Conservation (phyloP, 441 rosid species). For the Corymbia citriodora region DNA sequence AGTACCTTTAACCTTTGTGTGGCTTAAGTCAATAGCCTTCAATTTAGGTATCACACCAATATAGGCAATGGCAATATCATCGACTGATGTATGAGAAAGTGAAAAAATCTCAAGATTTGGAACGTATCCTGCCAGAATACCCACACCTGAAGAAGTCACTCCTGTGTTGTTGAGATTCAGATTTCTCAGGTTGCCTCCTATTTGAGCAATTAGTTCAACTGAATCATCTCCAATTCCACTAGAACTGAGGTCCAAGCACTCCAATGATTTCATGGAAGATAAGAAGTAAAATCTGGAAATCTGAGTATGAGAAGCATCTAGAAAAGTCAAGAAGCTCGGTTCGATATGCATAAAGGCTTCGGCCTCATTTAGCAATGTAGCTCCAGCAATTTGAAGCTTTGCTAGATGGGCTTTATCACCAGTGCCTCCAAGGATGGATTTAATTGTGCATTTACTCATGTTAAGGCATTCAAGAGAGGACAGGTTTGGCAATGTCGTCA, state of each 20-base stretch:
- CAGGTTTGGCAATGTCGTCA: slow-evolving; percentile 56
- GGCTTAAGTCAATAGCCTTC: slow-evolving; percentile 68
- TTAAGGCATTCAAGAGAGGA: slow-evolving; percentile 67
- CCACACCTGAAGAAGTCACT: slow-evolving; percentile 65
- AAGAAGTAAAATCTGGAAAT: slow-evolving; percentile 52
- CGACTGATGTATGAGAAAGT: slow-evolving; percentile 48
- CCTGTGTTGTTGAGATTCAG: slow-evolving; percentile 63
- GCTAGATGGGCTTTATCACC: slow-evolving; percentile 41
- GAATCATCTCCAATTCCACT: slow-evolving; percentile 67
- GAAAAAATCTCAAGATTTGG: slow-evolving; percentile 60
- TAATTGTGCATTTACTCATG: slow-evolving; percentile 69
- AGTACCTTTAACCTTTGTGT: slow-evolving; percentile 65
- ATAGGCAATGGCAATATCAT: slow-evolving; percentile 57
- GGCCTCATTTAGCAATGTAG: slow-evolving; percentile 51
- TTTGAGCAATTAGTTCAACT: slow-evolving; percentile 36
- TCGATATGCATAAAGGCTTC: slow-evolving; percentile 42
- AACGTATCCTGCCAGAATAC: slow-evolving; percentile 52
- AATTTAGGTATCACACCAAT: slow-evolving; percentile 55
- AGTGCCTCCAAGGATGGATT: slow-evolving; percentile 32
- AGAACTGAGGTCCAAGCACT: slow-evolving; percentile 72
- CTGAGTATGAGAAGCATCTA: slow-evolving; percentile 67
- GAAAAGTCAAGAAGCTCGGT: slow-evolving; percentile 38
- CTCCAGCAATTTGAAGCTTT: slow-evolving; percentile 60
- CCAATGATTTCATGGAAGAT: slow-evolving; percentile 44
- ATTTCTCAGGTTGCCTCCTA: slow-evolving; percentile 57